Base-by-base conservation (phyloP, 345 rosid genomes). In the Theobroma cacao region DNA sequence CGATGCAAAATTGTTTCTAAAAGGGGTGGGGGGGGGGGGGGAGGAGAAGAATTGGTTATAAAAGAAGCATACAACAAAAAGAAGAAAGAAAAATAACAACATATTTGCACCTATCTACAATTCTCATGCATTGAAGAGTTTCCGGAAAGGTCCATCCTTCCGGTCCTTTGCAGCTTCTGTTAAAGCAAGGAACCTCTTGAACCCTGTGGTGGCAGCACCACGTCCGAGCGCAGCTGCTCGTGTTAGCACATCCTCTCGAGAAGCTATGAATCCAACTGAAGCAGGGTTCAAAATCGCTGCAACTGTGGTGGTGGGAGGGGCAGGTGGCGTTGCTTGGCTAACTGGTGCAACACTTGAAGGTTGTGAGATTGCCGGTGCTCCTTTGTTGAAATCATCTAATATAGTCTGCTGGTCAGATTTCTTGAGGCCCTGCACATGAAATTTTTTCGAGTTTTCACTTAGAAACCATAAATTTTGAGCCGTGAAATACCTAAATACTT, bases 131-230 rank as follows among this genome's bases (percentile, higher is more conserved):
- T 91, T 92, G 80, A 96, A 96, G 77, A 96, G 98, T 88, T 95
- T 96, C 77, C 98, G 85, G 72, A 96, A 88, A 74, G 99, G 98
- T 5, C 99, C 99, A 74, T 94, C 99, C 81, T 94, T 96, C 56
- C 96, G 86, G 83, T 96, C 97, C 88, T 96, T 96, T 18, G 98
- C 99, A 36, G 98, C 99, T 90, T 96, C 99, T 0, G 98, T 96
- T 66, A 96, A 91, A 79, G 99, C 99, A 77, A 96, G 95, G 88
- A 96, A 96, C 89, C 98, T 89, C 88, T 94, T 96, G 87, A 94
- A 94, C 59, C 99, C 99, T 12, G 99, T 94, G 15, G 91, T 94
- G 53, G 99, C 99, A 11, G 99, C 99, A 43, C 99, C 99, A 41
- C 98, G 90, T 28, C 99, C 98, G 9, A 96, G 98, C 3, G 98